Percentiles rank a stretch among this genome's conserved stretches.
phyloP scores from a whole-genome alignment of 148 eudicot species.

The Fallopia convolvulus region DNA sequence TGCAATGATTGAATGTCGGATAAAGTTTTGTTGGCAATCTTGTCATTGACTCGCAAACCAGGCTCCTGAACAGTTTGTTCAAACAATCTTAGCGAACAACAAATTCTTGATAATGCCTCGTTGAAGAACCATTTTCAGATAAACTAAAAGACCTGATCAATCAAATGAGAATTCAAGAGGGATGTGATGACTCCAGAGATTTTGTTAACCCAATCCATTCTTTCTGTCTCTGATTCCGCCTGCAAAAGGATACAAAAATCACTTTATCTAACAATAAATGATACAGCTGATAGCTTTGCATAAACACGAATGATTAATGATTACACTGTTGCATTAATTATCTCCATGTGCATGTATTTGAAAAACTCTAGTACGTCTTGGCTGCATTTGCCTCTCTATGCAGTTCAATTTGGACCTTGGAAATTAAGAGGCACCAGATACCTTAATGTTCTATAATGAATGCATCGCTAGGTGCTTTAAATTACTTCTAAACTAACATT shows the following conservation, averaged over 20 bases:
- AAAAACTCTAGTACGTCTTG: background rate
- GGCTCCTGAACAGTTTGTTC: constrained; percentile 34
- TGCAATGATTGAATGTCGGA: constrained; percentile 30
- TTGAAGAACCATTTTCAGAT: background rate
- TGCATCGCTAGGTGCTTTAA: background rate
- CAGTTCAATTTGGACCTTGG: background rate
- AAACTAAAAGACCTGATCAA: constrained; percentile 42
- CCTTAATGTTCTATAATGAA: background rate
- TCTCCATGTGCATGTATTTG: background rate
- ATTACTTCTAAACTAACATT: background rate
- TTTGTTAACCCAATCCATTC: constrained; percentile 88
- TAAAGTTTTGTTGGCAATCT: constrained; percentile 20
- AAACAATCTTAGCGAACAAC: constrained; percentile 16
- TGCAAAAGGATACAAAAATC: constrained; percentile 23
- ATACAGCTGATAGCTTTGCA: constrained; percentile 4
- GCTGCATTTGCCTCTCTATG: constrained; percentile 8
- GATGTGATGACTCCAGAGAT: constrained; percentile 81
- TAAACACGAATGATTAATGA: background rate
- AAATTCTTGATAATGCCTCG: background rate
- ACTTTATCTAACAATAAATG: constrained; percentile 9
- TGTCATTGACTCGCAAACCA: constrained; percentile 27
- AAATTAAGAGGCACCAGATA: background rate
- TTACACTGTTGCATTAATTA: no score
- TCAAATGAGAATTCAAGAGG: constrained; percentile 75
- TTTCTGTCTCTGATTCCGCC: constrained; percentile 94